phyloP scores from a whole-genome alignment of 73 alveolate genomes.

The Tetrahymena borealis region DNA sequence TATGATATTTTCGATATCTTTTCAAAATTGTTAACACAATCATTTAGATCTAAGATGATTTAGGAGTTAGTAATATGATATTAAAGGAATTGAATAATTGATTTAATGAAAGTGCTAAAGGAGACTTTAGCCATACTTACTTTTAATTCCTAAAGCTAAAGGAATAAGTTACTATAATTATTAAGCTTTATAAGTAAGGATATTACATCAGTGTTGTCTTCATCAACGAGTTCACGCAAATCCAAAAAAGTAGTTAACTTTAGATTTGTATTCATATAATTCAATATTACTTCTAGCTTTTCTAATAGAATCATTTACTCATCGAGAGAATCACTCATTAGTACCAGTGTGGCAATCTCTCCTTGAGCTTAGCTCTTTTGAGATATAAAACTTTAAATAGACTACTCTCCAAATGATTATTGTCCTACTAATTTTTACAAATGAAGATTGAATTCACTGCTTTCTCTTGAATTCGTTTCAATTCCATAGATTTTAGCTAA shows the following conservation, averaged over 20 bases:
- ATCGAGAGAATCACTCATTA: background rate
- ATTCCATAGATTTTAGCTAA: background rate
- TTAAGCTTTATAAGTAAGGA: background rate
- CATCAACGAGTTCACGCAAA: background rate
- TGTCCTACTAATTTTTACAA: background rate
- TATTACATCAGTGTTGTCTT: background rate
- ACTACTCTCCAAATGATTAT: background rate
- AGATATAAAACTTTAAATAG: background rate
- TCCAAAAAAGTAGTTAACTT: background rate
- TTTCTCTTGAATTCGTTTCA: background rate
- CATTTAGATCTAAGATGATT: background rate
- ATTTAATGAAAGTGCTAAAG: background rate
- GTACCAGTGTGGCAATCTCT: background rate
- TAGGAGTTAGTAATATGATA: background rate
- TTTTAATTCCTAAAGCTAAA: background rate
- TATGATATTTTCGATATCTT: background rate
- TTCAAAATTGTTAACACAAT: background rate
- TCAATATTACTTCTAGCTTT: background rate
- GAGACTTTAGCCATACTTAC: background rate
- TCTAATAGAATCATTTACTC: background rate
- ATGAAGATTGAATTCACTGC: background rate
- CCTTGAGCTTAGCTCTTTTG: background rate
- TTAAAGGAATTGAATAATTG: background rate
- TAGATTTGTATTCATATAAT: background rate
- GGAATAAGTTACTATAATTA: background rate